A percentile compares a stretch with the other conserved stretches of the same genome.
Evolutionary conservation across 2,329 filamentous ascomycete species (phyloP).

Genomic region (Macrophomina pseudophaseolina): DNA sequence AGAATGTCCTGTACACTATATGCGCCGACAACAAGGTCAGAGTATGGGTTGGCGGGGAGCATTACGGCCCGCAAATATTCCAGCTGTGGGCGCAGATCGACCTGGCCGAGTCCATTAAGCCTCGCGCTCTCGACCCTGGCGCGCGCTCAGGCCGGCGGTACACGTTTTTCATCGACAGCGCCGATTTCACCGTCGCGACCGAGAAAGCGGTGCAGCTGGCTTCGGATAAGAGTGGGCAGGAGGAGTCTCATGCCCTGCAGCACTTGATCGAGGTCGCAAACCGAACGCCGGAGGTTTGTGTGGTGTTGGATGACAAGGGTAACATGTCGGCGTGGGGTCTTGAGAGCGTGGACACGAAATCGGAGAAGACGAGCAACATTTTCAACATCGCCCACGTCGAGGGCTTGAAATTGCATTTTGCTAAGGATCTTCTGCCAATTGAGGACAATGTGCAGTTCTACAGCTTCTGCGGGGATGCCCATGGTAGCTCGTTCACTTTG

Average conservation of each 20-base stretch:
- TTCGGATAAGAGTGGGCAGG: constrained; percentile 55
- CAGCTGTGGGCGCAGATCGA: constrained; percentile 83
- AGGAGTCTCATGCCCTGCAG: constrained; percentile 75
- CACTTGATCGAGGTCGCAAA: constrained; percentile 87
- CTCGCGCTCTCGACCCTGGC: constrained; percentile 50
- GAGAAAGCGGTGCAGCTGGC: constrained; percentile 74
- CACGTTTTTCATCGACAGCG: constrained; percentile 81
- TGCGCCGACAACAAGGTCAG: constrained; percentile 80
- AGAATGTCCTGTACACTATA: constrained; percentile 89
- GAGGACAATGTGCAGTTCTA: constrained; percentile 71
- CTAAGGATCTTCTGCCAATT: constrained; percentile 36
- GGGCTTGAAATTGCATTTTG: constrained; percentile 53
- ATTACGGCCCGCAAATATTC: constrained; percentile 72
- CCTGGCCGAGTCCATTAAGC: constrained; percentile 71
- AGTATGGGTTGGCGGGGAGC: constrained; percentile 81
- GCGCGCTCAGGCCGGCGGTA: constrained; percentile 60
- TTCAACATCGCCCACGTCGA: constrained; percentile 86
- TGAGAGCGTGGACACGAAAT: constrained; percentile 79
- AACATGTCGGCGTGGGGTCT: constrained; percentile 92
- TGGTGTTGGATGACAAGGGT: constrained; percentile 82
- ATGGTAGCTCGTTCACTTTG: constrained; percentile 70
- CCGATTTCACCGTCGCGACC: constrained; percentile 77
- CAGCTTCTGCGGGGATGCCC: constrained; percentile 69
- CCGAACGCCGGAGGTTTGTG: constrained; percentile 82
- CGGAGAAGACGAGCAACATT: constrained; percentile 68